phyloP scores from a whole-genome alignment of 768 basidiomycete species.

The Russula emetica region DNA sequence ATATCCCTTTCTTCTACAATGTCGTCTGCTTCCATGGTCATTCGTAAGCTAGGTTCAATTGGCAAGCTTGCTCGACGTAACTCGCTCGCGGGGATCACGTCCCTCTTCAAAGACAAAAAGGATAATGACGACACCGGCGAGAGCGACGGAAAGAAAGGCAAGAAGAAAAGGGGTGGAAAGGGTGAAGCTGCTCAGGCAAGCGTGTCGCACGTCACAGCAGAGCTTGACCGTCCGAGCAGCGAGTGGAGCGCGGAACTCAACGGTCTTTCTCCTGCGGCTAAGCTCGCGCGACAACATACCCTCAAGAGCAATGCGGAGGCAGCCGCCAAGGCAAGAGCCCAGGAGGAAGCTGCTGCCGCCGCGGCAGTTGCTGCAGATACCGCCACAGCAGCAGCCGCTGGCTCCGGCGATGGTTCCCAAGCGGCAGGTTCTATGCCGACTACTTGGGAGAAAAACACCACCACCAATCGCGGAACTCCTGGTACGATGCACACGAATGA shows the following conservation, averaged over 20 bases:
- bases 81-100: conserved; percentile 86
- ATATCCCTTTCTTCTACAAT: conserved; percentile 94
- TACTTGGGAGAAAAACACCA: conserved; percentile 82
- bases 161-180: conserved; percentile 54
- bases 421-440: conserved; percentile 38
- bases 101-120: conserved; percentile 86
- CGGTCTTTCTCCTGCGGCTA: conserved; percentile 86
- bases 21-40: conserved; percentile 92
- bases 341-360: conserved; percentile 46
- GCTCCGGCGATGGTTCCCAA: conserved; percentile 30
- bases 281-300: conserved; percentile 86
- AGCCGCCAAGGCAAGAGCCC: conserved; percentile 59
- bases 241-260: conserved; percentile 51
- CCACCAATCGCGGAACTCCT: conserved; percentile 51
- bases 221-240: conserved; percentile 72
- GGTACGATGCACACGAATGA: conserved; percentile 49
- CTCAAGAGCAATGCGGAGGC: conserved; percentile 82
- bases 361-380: conserved; percentile 29
- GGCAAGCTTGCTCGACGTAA: conserved; percentile 86
- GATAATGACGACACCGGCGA: conserved; percentile 42
- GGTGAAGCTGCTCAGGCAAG: conserved; percentile 61
- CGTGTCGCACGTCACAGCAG: conserved; percentile 79
- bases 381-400: conserved; percentile 29
- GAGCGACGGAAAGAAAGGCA: conserved; percentile 43
- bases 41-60: conserved; percentile 89